phyloP scores from a whole-genome alignment of 129 eudicot genomes.

The Oenanthe sinensis region DNA sequence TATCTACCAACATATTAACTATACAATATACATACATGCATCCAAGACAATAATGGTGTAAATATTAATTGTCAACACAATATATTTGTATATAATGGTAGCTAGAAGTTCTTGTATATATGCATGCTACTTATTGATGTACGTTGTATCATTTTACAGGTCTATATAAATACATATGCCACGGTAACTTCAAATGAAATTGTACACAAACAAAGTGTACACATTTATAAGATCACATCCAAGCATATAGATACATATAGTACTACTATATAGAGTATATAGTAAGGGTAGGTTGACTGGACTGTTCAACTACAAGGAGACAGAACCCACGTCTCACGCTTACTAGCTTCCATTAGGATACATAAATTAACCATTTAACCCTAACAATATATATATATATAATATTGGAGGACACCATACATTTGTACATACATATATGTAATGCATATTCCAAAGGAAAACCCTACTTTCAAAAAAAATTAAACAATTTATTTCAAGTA shows the following conservation, averaged over 20 bases:
- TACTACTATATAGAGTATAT: neutral
- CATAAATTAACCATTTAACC: neutral
- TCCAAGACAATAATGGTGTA: neutral
- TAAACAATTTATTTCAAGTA: conserved; percentile 4
- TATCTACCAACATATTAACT: too few species aligned
- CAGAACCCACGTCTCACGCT: conserved; percentile 86
- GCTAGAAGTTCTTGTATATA: too few species aligned
- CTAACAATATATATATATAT: neutral
- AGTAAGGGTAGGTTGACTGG: conserved; percentile 28
- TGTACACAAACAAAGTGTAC: neutral
- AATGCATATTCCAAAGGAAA: too few species aligned
- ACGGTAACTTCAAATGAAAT: too few species aligned
- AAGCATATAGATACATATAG: neutral
- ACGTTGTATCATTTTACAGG: neutral
- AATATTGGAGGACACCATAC: neutral
- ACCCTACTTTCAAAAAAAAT: neutral
- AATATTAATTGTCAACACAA: too few species aligned
- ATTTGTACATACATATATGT: too few species aligned
- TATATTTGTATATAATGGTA: too few species aligned
- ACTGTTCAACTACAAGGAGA: conserved; percentile 43
- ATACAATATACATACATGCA: too few species aligned
- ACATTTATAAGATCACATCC: neutral
- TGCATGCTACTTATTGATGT: too few species aligned
- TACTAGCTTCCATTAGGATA: conserved; percentile 10
- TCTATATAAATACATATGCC: too few species aligned